Conservation (phyloP, 2,329 filamentous ascomycete species). For the Fusarium lyarnte region DNA sequence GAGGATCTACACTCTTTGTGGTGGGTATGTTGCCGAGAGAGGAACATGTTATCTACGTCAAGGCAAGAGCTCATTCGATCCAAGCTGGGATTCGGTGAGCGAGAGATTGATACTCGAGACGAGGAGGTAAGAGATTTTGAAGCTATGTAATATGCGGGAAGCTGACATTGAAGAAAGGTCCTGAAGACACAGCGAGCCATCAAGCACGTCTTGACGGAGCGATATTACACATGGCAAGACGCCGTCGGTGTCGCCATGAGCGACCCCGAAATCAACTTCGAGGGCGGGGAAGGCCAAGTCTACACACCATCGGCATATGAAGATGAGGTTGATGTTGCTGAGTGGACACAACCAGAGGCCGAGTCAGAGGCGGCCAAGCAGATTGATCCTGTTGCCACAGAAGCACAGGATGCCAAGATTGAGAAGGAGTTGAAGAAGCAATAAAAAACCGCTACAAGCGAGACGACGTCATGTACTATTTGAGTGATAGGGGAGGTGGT, state of each 20-base stretch:
- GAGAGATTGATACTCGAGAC: slow-evolving; percentile 72
- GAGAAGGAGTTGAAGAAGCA: slow-evolving; percentile 39
- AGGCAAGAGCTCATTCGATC: slow-evolving; percentile 73
- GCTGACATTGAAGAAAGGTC: slow-evolving; percentile 62
- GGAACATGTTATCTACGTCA: slow-evolving; percentile 87
- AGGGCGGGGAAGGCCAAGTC: slow-evolving; percentile 56
- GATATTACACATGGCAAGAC: slow-evolving; percentile 88
- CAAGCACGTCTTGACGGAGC: slow-evolving; percentile 85
- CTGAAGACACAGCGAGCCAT: slow-evolving; percentile 81
- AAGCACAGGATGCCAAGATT: slow-evolving; percentile 27
- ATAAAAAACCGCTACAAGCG: slow-evolving; percentile 3
- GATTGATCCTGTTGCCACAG: slow-evolving; percentile 17
- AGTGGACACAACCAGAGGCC: slow-evolving; percentile 40
- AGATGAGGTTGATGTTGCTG: slow-evolving; percentile 44
- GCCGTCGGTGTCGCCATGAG: slow-evolving; percentile 71
- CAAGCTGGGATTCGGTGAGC: slow-evolving; percentile 77
- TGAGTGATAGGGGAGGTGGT: slow-evolving; percentile 5
- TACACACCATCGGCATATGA: slow-evolving; percentile 59
- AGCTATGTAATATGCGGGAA: not conserved
- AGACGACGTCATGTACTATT: slow-evolving; percentile 24
- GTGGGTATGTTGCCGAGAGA: slow-evolving; percentile 93
- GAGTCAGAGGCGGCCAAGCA: slow-evolving; percentile 29
- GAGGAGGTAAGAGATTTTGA: slow-evolving; percentile 65
- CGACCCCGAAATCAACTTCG: slow-evolving; percentile 73
- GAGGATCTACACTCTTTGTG: slow-evolving; percentile 91